Evolutionary conservation across 805 yeast genomes (phyloP).

Genomic region (Kodamaea restingae): DNA sequence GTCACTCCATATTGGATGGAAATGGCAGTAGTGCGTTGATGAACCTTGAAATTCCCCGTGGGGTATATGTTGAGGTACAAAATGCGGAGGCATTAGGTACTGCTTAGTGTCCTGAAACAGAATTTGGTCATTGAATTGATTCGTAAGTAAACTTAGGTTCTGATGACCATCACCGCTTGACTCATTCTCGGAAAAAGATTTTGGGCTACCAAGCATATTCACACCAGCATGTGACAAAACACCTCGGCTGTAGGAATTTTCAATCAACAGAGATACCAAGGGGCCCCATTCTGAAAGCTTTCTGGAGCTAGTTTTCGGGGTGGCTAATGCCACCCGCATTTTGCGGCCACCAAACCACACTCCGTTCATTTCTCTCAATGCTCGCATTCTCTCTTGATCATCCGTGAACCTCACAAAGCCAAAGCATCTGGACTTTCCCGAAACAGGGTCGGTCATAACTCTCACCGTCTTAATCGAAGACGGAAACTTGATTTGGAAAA

Average conservation of each 20-base stretch:
- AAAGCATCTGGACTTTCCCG: constrained; percentile 73
- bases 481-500: constrained; percentile 63
- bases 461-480: constrained; percentile 71
- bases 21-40: too few relatives aligned
- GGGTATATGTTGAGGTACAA: too few relatives aligned
- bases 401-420: constrained; percentile 76
- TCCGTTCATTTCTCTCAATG: constrained; percentile 72
- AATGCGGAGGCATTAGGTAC: too few relatives aligned
- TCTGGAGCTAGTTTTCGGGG: constrained; percentile 51
- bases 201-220: too few relatives aligned
- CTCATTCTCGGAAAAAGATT: too few relatives aligned
- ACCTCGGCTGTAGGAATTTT: too few relatives aligned
- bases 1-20: too few relatives aligned
- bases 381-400: constrained; percentile 64
- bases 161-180: too few relatives aligned
- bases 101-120: too few relatives aligned
- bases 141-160: too few relatives aligned
- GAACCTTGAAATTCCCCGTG: too few relatives aligned
- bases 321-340: constrained; percentile 72
- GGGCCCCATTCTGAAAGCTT: neutral
- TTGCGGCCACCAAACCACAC: constrained; percentile 77
- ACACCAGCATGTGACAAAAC: neutral
- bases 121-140: too few relatives aligned
- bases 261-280: neutral
- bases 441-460: constrained; percentile 81